Base-by-base conservation (phyloP, 495 filamentous ascomycete species). In the Xylaria palmicola region DNA sequence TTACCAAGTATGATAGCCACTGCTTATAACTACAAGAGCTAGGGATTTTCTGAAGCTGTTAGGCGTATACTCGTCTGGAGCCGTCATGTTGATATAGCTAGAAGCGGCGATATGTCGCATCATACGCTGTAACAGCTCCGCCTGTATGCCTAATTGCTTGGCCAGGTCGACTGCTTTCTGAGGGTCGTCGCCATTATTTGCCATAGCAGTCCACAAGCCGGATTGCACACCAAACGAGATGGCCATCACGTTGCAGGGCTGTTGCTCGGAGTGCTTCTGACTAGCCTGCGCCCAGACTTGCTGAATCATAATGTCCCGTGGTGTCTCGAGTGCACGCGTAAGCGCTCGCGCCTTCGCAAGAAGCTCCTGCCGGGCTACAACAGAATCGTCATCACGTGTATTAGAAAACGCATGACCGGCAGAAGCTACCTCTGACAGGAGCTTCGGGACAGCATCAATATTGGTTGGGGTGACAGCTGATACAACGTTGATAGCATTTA, bases 31-130 rank as follows among this genome's bases (percentile, higher is more conserved):
- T 17, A 66, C 54, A 19, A 68, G 55, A 13, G 43, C 50, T 13
- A 81, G 43, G 1, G 75, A 66, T 2, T 60, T 75, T 0, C 76
- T 72, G 63, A 81, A 69, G 29, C 72, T 74, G 6, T 69, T 82
- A 7, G 73, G 72, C 8, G 60, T 70, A 56, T 81, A 83, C 22
- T 75, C 69, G 47, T 77, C 72, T 6, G 70, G 56, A 4, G 67
- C 77, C 3, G 70, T 72, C 59, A 80, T 75, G 0, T 60, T 37
- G 62, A 83, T 70, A 24, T 76, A 74, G 13, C 74, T 75, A 71
- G 78, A 75, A n/a, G 79, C 76, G 13, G 66, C 71, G 0, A 83
- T 56, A 32, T 83, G 79, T 57, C 73, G 74, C 49, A 82, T 62
- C 36, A 81, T 56, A 24, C 54, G 39, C 22, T 30, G 39, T 22